Conservation (phyloP, 2,329 filamentous ascomycete species). For the Meredithiella fracta region DNA sequence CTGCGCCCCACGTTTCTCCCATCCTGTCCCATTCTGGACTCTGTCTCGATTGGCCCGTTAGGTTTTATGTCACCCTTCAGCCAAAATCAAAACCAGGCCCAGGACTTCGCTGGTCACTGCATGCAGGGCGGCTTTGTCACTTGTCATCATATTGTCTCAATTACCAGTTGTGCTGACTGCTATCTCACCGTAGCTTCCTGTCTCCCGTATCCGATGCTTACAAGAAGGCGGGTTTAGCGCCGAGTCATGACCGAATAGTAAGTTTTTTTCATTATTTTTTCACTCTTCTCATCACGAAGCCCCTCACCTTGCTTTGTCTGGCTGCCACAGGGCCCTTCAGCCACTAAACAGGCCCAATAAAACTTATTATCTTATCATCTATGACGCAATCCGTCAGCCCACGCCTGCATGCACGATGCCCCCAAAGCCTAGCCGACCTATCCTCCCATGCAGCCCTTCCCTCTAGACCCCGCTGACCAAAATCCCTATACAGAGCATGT, state of each 20-base stretch:
- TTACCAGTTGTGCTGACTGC: background rate
- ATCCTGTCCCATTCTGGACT: background rate
- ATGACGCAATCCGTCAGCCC: background rate
- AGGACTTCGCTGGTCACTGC: background rate
- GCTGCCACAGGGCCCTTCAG: too few relatives aligned
- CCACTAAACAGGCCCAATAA: background rate
- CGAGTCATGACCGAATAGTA: constrained; percentile 23
- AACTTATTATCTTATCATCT: background rate
- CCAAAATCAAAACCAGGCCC: background rate
- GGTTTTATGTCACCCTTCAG: background rate
- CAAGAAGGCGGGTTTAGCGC: constrained; percentile 24
- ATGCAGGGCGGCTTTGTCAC: background rate
- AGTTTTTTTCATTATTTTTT: too few relatives aligned
- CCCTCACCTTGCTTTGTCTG: too few relatives aligned
- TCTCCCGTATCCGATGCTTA: constrained; percentile 23
- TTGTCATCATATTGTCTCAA: background rate
- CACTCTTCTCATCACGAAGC: too few relatives aligned
- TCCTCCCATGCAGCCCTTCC: background rate
- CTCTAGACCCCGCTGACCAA: too few relatives aligned
- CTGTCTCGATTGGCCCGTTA: background rate
- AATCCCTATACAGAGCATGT: constrained; percentile 53
- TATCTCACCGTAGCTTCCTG: constrained; percentile 23
- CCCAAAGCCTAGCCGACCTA: background rate
- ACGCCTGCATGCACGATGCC: background rate
- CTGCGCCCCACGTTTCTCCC: background rate